phyloP scores from a whole-genome alignment of 768 basidiomycete species.

The Trametes coccinea region DNA sequence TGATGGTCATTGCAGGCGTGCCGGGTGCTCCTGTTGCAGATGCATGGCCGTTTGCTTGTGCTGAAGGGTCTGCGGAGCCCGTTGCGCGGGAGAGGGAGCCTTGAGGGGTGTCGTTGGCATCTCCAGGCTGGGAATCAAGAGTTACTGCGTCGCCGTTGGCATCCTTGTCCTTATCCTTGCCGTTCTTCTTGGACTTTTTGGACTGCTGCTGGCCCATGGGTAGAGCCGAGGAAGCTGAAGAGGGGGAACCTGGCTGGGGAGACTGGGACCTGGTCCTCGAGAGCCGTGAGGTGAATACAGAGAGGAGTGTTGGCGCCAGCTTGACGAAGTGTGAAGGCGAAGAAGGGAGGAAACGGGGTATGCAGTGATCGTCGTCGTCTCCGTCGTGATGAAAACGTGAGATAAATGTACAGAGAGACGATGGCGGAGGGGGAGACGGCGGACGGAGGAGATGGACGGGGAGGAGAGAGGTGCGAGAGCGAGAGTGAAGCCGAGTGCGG shows the following conservation, averaged over 20 bases:
- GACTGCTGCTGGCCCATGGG: conserved; percentile 85
- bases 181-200: conserved; percentile 73
- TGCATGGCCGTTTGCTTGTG: conserved; percentile 42
- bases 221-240: conserved; percentile 38
- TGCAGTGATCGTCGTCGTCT: conserved; percentile 9
- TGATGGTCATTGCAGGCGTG: conserved; percentile 37
- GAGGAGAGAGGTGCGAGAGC: conserved; percentile 5
- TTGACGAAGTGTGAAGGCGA: conserved; percentile 36
- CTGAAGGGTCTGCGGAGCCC: conserved; percentile 35
- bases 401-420: conserved; percentile 18
- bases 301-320: conserved; percentile 83
- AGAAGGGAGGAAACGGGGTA: conserved; percentile 10
- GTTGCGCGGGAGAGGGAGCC: conserved; percentile 48
- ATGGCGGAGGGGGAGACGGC: background rate
- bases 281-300: conserved; percentile 70
- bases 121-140: conserved; percentile 45
- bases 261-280: conserved; percentile 74
- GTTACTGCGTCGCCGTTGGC: conserved; percentile 33
- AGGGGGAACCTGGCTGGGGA: conserved; percentile 57
- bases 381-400: conserved; percentile 11
- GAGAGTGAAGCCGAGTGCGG: conserved; percentile 1
- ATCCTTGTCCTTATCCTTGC: conserved; percentile 71
- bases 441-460: conserved; percentile 15
- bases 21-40: conserved; percentile 35
- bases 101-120: conserved; percentile 40